phyloP scores from a whole-genome alignment of 2,329 filamentous ascomycete species.

The Dothideomycetes sp. region DNA sequence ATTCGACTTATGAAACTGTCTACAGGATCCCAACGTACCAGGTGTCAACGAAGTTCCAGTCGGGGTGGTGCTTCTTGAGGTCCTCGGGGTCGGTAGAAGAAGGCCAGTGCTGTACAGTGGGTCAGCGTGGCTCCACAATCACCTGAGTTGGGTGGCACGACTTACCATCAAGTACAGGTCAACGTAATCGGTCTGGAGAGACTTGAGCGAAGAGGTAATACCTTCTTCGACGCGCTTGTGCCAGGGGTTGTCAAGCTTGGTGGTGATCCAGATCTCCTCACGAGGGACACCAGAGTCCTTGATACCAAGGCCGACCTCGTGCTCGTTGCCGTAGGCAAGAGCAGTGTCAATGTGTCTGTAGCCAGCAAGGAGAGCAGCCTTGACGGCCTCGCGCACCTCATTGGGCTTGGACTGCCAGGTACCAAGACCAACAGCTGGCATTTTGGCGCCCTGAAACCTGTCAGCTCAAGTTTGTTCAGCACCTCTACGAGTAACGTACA shows the following conservation, averaged over 20 bases:
- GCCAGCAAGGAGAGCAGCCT: slow-evolving; percentile 35
- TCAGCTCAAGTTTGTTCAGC: slow-evolving; percentile 13
- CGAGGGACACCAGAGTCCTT: slow-evolving; percentile 56
- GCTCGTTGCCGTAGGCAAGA: slow-evolving; percentile 69
- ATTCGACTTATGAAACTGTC: slow-evolving; percentile 35
- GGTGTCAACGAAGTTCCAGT: slow-evolving; percentile 69
- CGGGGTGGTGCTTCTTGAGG: slow-evolving; percentile 57
- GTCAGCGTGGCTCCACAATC: slow-evolving; percentile 57
- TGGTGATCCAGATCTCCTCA: slow-evolving; percentile 64
- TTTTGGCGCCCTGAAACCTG: slow-evolving; percentile 63
- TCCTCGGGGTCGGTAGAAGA: slow-evolving; percentile 53
- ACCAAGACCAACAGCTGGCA: slow-evolving; percentile 65
- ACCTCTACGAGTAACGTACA: slow-evolving; percentile 17
- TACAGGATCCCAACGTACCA: slow-evolving; percentile 45
- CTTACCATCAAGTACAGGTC: slow-evolving; percentile 59
- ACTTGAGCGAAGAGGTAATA: slow-evolving; percentile 50
- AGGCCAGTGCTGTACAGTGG: slow-evolving; percentile 60
- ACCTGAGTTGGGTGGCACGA: slow-evolving; percentile 50
- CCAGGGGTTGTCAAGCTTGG: slow-evolving; percentile 75
- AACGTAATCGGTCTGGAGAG: slow-evolving; percentile 55
- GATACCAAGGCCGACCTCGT: slow-evolving; percentile 63
- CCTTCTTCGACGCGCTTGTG: slow-evolving; percentile 60
- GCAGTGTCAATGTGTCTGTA: slow-evolving; percentile 46
- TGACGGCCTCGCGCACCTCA: slow-evolving; percentile 62
- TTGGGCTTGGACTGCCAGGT: slow-evolving; percentile 69